A percentile compares a stretch with the other conserved stretches of the same genome.
phyloP scores from a whole-genome alignment of 2,329 filamentous ascomycete genomes.

The Aspergillus intermedius region DNA sequence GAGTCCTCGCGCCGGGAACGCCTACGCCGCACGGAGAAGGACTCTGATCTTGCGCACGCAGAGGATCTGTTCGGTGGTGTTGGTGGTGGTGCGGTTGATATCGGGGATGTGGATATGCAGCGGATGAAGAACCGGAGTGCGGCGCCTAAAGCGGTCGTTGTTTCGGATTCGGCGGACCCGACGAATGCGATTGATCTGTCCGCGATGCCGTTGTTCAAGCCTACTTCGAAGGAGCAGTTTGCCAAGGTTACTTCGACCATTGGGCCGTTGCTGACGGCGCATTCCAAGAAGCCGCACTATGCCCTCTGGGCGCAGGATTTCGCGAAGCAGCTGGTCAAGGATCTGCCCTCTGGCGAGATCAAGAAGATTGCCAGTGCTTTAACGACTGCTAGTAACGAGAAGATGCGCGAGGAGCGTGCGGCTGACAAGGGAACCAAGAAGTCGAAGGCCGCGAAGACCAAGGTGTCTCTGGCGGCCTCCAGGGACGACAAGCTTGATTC shows the following conservation, averaged over 20 bases:
- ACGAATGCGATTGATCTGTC: slow-evolving; percentile 74
- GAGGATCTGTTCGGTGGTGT: slow-evolving; percentile 57
- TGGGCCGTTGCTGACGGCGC: slow-evolving; percentile 66
- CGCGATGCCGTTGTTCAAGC: slow-evolving; percentile 77
- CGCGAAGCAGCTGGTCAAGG: slow-evolving; percentile 75
- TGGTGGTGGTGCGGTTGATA: slow-evolving; percentile 31
- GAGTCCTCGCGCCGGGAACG: slow-evolving; percentile 68
- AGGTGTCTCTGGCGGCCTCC: slow-evolving; percentile 67
- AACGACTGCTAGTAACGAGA: slow-evolving; percentile 92
- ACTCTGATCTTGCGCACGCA: slow-evolving; percentile 81
- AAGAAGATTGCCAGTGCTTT: slow-evolving; percentile 88
- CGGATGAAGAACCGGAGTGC: slow-evolving; percentile 59
- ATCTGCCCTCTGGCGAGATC: slow-evolving; percentile 85
- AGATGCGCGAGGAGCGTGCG: slow-evolving; percentile 96
- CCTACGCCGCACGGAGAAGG: slow-evolving; percentile 72
- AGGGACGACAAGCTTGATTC: slow-evolving; percentile 60
- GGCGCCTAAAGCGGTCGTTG: slow-evolving; percentile 58
- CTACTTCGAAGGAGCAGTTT: slow-evolving; percentile 80
- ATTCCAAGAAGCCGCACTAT: slow-evolving; percentile 86
- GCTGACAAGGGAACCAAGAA: slow-evolving; percentile 95
- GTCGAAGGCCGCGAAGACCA: slow-evolving; percentile 92
- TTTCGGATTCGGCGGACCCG: slow-evolving; percentile 64
- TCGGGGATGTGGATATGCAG: slow-evolving; percentile 66
- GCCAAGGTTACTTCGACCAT: slow-evolving; percentile 69
- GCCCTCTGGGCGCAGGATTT: slow-evolving; percentile 86